Base-by-base conservation (phyloP, 495 filamentous ascomycete species). In the Endocarpon pusillum region DNA sequence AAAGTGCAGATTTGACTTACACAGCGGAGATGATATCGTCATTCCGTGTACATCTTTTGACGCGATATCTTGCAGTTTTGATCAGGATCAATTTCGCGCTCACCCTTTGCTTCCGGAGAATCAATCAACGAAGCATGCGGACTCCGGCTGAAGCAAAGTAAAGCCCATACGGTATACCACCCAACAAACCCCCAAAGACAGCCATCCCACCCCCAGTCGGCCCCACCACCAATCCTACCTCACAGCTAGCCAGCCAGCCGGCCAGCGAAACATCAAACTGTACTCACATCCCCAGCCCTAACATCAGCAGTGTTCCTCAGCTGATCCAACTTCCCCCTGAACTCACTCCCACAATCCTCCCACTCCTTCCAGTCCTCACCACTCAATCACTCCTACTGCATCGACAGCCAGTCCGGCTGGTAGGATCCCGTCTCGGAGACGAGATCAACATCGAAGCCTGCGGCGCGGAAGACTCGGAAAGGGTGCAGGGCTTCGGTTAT, bases 121-220 rank as follows among this genome's bases (percentile, higher is more conserved):
- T 66, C 62, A 24, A 64, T 53, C 24, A 66, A 36, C 16, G 61
- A 47, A 0, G 62, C 62, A 40, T 64, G 59, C n/a, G n/a, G n/a
- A n/a, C n/a, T 3, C 62, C 61, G 1, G 61, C 62, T 1, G 57
- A 61, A 1, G 62, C 61, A 40, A 55, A 66, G 52, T 65, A 67
- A 0, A 67, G n/a, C 3, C 52, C 52, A 28, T 55, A 55, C 24
- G n/a, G n/a, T n/a, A n/a, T n/a, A 7, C 36, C 41, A 33, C 57
- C 48, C 9, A 58, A n/a, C n/a, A n/a, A n/a, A n/a, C n/a, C n/a
- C n/a, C n/a, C n/a, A n/a, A n/a, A n/a, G n/a, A n/a, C n/a, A n/a
- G n/a, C n/a, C n/a, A n/a, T n/a, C n/a, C n/a, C n/a, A n/a, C n/a
- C n/a, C n/a, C n/a, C n/a, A n/a, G n/a, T n/a, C n/a, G n/a, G n/a